Conservation (phyloP, 1,284 basidiomycete genomes). For the Bothia castanella region DNA sequence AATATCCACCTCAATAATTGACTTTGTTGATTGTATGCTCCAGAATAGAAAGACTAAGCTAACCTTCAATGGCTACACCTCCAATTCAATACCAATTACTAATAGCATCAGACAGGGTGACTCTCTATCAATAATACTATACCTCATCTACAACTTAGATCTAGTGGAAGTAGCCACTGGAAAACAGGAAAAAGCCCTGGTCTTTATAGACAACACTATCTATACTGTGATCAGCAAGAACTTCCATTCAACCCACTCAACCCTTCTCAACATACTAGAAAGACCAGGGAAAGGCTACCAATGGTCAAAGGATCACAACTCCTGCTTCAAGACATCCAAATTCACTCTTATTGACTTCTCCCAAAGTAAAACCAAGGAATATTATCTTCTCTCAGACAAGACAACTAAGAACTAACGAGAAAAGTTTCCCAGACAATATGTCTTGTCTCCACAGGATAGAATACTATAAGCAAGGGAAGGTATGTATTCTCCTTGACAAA, state of each 20-base stretch:
- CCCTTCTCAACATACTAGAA: conserved; percentile 6
- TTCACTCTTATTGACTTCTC: conserved; percentile 8
- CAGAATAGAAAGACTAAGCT: conserved; percentile 10
- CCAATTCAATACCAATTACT: conserved; percentile 13
- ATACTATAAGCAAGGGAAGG: too few relatives aligned
- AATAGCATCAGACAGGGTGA: conserved; percentile 34
- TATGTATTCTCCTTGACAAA: too few relatives aligned
- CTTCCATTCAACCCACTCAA: conserved; percentile 1
- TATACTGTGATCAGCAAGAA: neutral
- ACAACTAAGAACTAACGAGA: too few relatives aligned
- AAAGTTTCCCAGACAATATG: too few relatives aligned
- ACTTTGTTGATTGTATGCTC: too few relatives aligned
- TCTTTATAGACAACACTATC: conserved; percentile 8
- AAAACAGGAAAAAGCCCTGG: neutral
- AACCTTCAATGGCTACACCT: conserved; percentile 19
- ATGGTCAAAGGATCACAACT: neutral
- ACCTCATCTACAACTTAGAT: conserved; percentile 29
- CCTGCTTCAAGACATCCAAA: neutral
- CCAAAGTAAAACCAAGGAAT: too few relatives aligned
- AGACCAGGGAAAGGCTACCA: neutral
- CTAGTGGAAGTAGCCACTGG: conserved; percentile 24
- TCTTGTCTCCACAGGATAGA: too few relatives aligned
- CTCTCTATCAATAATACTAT: conserved; percentile 30
- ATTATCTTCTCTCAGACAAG: too few relatives aligned
- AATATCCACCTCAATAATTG: too few relatives aligned